phyloP scores from a whole-genome alignment of 371 early-diverging fungal genomes.

The Apophysomyces ossiformis region DNA sequence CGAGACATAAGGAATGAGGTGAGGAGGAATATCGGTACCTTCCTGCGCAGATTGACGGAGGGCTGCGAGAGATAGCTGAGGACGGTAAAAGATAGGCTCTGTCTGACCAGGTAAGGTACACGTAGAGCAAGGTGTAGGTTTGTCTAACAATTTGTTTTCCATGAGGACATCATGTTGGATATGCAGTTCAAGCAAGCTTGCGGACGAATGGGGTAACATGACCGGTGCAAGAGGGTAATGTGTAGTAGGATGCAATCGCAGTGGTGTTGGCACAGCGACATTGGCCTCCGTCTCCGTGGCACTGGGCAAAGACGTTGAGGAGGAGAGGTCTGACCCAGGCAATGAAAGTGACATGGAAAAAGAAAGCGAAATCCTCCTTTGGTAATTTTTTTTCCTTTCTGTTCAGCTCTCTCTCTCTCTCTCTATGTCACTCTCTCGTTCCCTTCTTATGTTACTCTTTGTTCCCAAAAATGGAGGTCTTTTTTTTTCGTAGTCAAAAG shows the following conservation, averaged over 20 bases:
- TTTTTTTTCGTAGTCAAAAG: not conserved
- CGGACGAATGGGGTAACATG: constrained; percentile 1
- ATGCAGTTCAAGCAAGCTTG: constrained; percentile 18
- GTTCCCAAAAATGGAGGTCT: not conserved
- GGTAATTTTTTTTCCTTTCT: too few relatives aligned
- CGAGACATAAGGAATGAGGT: constrained; percentile 20
- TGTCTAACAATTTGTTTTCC: not conserved
- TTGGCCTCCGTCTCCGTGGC: not conserved
- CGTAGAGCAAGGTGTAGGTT: constrained; percentile 13
- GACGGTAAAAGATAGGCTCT: constrained; percentile 20
- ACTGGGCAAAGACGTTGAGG: constrained; percentile 11
- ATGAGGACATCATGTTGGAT: constrained; percentile 19
- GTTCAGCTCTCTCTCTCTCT: not conserved
- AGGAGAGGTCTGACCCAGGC: constrained; percentile 7
- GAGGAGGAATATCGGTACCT: constrained; percentile 8
- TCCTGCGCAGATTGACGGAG: constrained; percentile 15
- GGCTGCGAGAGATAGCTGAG: constrained; percentile 21
- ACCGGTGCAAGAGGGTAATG: constrained; percentile 3
- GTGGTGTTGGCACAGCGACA: not conserved
- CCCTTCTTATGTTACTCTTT: not conserved
- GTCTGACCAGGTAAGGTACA: constrained; percentile 13
- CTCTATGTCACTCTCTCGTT: not conserved
- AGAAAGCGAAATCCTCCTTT: too few relatives aligned
- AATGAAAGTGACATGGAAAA: constrained; percentile 4
- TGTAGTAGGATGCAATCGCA: not conserved